Conservation (phyloP, 1,284 basidiomycete species). For the Fomitopsis pinicola region DNA sequence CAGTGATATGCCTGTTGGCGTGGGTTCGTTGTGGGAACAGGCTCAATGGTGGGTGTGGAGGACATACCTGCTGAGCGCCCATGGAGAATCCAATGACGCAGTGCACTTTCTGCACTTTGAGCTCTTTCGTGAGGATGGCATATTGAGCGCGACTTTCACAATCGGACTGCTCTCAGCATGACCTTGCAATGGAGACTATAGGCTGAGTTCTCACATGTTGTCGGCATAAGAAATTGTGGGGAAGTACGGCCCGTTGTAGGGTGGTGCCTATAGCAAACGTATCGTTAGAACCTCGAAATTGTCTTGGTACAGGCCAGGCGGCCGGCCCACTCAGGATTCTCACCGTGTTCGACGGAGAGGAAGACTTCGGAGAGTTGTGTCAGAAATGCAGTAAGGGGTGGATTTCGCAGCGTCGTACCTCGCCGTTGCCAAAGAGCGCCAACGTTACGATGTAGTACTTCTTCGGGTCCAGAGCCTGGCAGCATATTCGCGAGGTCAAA, state of each 20-base stretch:
- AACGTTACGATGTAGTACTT: constrained; percentile 56
- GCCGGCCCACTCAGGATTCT: no score
- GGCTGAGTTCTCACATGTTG: constrained; percentile 43
- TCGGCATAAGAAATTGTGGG: constrained; percentile 46
- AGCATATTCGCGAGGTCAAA: not conserved
- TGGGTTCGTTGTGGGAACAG: not conserved
- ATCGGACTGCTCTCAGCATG: not conserved
- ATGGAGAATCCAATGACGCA: constrained; percentile 59
- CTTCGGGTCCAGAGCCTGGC: constrained; percentile 42
- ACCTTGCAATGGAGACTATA: not conserved
- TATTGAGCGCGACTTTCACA: constrained; percentile 48
- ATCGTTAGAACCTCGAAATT: not conserved
- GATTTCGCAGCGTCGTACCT: constrained; percentile 31
- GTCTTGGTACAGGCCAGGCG: not conserved
- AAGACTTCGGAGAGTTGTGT: constrained; percentile 34
- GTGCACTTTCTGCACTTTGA: constrained; percentile 44
- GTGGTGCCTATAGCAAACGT: constrained; percentile 27
- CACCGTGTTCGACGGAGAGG: constrained; percentile 60
- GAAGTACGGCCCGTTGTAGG: constrained; percentile 40
- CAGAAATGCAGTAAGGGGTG: not conserved
- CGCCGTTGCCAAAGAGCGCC: constrained; percentile 55
- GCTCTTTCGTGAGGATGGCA: constrained; percentile 44
- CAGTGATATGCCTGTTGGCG: constrained; percentile 53
- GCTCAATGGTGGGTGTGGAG: not conserved
- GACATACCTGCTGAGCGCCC: constrained; percentile 51